A percentile compares a stretch with the other conserved stretches of the same genome.
These are phyloP conservation scores for Tetrahymena thermophila DNA, from an alignment of 73 alveolate genomes.

Conservation along the genomic window DNA sequence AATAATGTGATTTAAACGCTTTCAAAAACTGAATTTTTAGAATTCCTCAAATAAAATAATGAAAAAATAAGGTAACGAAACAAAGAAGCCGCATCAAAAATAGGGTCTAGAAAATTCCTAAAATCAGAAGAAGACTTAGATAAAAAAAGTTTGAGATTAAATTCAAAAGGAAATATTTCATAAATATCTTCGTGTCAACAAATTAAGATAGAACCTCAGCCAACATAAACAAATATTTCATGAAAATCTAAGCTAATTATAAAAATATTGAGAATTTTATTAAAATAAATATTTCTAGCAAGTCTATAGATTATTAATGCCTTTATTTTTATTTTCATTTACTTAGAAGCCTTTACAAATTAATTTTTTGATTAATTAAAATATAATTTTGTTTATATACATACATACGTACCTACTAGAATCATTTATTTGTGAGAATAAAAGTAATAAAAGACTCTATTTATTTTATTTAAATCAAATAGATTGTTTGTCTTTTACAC, in stretches of 20 bases:
- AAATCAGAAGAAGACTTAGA: not conserved
- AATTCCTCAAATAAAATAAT: not conserved
- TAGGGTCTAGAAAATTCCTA: not conserved
- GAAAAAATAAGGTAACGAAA: not conserved
- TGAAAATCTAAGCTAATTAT: not conserved
- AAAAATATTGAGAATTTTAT: not conserved
- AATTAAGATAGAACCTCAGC: not conserved
- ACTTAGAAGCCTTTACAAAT: not conserved
- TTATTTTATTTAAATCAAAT: too few relatives aligned
- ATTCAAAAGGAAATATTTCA: not conserved
- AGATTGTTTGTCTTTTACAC: not conserved
- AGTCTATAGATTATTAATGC: too few relatives aligned
- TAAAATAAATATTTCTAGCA: too few relatives aligned
- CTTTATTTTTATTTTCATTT: not conserved
- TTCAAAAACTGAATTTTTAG: not conserved
- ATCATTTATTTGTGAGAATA: not conserved
- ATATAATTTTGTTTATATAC: not conserved
- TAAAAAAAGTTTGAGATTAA: not conserved
- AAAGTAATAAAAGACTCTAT: not conserved
- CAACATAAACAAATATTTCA: not conserved
- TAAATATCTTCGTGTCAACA: not conserved
- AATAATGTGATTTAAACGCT: not conserved
- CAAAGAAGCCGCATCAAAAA: not conserved
- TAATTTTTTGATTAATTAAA: too few relatives aligned
- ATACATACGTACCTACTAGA: not conserved